Evolutionary conservation across 495 filamentous ascomycete species (phyloP).

Genomic region (Podospora pseudoanserina): DNA sequence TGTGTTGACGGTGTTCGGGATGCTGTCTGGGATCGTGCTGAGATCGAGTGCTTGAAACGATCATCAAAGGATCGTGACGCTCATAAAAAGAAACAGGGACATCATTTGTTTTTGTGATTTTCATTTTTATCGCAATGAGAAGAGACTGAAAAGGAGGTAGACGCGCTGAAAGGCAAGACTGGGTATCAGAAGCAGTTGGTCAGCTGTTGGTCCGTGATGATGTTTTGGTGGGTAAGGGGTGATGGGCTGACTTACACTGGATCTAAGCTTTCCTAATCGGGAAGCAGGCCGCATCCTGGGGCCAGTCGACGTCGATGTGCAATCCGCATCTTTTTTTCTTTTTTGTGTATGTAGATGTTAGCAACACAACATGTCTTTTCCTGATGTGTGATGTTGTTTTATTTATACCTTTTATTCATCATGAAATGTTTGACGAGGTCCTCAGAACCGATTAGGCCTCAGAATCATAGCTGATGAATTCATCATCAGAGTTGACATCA

Average conservation of each 20-base stretch:
- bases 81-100: background rate
- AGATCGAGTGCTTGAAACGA: background rate
- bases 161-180: background rate
- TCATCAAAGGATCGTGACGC: background rate
- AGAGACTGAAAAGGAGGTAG: background rate
- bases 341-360: background rate
- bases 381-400: background rate
- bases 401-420: background rate
- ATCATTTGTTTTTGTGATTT: background rate
- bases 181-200: background rate
- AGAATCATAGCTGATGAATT: background rate
- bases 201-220: background rate
- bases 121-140: background rate
- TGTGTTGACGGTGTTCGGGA: background rate
- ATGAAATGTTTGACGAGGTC: background rate
- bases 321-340: background rate
- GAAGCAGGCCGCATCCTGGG: background rate
- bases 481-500: background rate
- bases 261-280: background rate
- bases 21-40: background rate
- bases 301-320: background rate
- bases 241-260: background rate
- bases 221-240: background rate
- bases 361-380: background rate
- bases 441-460: background rate